phyloP scores from a whole-genome alignment of 345 rosid species.

The Murraya koenigii region DNA sequence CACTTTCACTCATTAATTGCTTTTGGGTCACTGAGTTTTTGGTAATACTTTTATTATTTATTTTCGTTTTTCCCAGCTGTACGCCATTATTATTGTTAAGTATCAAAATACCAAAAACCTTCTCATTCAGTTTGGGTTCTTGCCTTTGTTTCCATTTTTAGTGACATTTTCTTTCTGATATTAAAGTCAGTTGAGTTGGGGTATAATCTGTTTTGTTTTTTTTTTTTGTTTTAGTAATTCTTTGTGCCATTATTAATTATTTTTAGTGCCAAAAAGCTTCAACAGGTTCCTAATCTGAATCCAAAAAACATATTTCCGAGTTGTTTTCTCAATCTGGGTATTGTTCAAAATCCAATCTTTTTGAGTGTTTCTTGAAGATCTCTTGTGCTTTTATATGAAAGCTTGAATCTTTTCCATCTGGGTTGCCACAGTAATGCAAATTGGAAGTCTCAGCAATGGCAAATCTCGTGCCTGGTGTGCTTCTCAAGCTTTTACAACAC shows the following conservation, averaged over 20 bases:
- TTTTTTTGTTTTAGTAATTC: background rate
- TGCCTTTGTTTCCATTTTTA: conserved; percentile 6
- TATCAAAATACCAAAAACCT: background rate
- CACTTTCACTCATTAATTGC: conserved; percentile 12
- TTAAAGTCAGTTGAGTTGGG: conserved; percentile 16
- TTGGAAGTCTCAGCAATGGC: conserved; percentile 60
- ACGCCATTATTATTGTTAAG: conserved; percentile 24
- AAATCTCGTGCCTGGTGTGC: conserved; percentile 92
- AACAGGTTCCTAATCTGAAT: conserved; percentile 15
- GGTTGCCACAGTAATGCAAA: conserved; percentile 39
- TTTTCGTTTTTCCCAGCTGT: conserved; percentile 20
- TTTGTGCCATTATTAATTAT: conserved; percentile 18
- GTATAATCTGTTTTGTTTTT: conserved; percentile 13
- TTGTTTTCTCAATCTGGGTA: conserved; percentile 11
- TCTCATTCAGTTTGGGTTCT: conserved; percentile 7
- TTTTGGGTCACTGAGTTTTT: conserved; percentile 25
- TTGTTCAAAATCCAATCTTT: conserved; percentile 19
- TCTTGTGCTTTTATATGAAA: background rate
- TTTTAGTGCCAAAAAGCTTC: background rate
- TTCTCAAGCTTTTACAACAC: conserved; percentile 91
- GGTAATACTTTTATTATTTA: conserved; percentile 5
- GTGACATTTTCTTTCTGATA: background rate
- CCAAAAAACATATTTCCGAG: conserved; percentile 2
- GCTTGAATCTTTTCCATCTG: conserved; percentile 17
- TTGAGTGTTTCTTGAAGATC: conserved; percentile 5